Evolutionary conservation across 2,329 filamentous ascomycete genomes (phyloP).

Genomic region (Trichoderma pleuroti): DNA sequence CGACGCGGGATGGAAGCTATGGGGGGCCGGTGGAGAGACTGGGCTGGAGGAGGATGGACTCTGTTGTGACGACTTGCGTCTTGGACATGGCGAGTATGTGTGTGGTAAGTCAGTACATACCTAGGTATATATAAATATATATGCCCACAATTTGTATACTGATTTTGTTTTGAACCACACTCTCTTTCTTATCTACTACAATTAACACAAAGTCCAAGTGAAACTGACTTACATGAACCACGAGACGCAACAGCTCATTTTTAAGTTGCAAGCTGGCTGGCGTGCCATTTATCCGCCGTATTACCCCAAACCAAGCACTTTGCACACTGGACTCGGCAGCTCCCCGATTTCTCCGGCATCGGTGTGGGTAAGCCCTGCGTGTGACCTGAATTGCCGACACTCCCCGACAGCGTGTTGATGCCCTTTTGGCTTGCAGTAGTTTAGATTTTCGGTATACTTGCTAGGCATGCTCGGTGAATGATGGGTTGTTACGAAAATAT

Average conservation of each 20-base stretch:
- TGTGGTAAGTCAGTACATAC: background rate
- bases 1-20: constrained; percentile 8
- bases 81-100: background rate
- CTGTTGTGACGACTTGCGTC: background rate
- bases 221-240: background rate
- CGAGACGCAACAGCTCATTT: background rate
- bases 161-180: background rate
- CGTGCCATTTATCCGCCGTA: background rate
- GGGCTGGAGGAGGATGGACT: constrained; percentile 9
- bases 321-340: background rate
- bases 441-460: background rate
- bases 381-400: background rate
- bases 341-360: constrained; percentile 6
- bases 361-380: background rate
- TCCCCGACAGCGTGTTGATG: background rate
- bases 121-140: too few relatives aligned
- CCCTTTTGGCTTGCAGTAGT: background rate
- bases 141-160: background rate
- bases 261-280: background rate
- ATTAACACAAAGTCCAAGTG: background rate
- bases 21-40: background rate
- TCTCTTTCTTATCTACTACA: background rate
- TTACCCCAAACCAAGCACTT: background rate
- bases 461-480: background rate
- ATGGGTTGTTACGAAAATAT: background rate